Percentiles rank a stretch among this genome's conserved stretches.
Conservation (phyloP, 2,329 filamentous ascomycete genomes). For the Ascochyta viciae-villosae region DNA sequence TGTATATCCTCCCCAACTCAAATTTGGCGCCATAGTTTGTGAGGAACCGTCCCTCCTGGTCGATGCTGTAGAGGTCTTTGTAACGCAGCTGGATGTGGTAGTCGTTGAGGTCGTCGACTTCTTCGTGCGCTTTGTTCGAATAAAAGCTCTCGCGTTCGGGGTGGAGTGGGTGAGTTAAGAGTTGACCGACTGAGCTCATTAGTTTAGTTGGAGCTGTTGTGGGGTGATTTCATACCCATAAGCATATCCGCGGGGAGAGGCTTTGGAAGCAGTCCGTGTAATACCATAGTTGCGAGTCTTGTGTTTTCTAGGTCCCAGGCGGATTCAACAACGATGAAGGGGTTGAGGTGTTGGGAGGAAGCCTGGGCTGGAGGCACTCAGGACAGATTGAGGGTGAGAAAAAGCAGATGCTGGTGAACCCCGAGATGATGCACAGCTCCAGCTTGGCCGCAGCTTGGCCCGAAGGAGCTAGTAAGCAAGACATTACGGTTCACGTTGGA, state of each 20-base stretch:
- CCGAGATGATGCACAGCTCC: conserved; percentile 9
- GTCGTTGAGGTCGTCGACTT: conserved; percentile 49
- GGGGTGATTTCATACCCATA: conserved; percentile 12
- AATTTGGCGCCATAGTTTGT: conserved; percentile 50
- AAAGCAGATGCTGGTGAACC: conserved; percentile 9
- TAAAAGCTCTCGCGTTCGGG: conserved; percentile 48
- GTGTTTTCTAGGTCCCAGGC: too few species aligned
- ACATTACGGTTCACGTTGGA: conserved; percentile 16
- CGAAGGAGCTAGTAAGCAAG: neutral
- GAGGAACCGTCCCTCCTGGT: conserved; percentile 48
- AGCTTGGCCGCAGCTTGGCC: conserved; percentile 9
- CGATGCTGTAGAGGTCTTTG: conserved; percentile 48
- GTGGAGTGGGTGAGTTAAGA: conserved; percentile 46
- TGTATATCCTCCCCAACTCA: conserved; percentile 46
- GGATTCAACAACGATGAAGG: too few species aligned
- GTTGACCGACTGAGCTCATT: conserved; percentile 41
- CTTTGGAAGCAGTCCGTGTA: conserved; percentile 45
- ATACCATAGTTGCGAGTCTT: too few species aligned
- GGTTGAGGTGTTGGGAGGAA: neutral
- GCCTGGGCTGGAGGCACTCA: conserved; percentile 2
- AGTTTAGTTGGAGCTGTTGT: conserved; percentile 11
- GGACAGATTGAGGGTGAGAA: conserved; percentile 6
- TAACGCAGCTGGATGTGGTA: conserved; percentile 50
- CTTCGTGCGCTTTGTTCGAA: conserved; percentile 40
- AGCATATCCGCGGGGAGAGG: conserved; percentile 45